Evolutionary conservation across 176 grass and related monocot genomes (phyloP), one percentile per base, ranked within the genome.

Genomic region (Musa itinerans): DNA sequence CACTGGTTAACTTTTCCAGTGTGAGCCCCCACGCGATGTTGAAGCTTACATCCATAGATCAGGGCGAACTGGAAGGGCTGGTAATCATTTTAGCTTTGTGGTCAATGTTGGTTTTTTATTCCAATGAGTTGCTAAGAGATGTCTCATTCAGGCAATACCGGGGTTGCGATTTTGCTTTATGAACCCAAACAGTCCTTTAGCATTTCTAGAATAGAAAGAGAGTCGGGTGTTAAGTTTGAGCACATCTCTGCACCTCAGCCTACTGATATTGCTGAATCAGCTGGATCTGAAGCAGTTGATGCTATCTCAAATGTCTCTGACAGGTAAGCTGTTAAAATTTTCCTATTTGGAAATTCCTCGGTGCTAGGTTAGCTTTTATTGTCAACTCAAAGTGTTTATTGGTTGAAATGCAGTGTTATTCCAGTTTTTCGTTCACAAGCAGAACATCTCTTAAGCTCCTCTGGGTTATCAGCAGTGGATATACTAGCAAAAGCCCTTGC

Each of bases 21-120:
- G 90, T 87, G 95, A 98, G 57, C 90, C 90, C 50, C 95, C 90
- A 71, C 88, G 91, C 61, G 88, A 99, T 84, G 95, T 99, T 81
- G 95, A 99, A 91, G 90, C 90, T 68, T 99, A 99, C 74, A 99
- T 99, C 65, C 95, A 99, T 78, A 82, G 90, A 24, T 99, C 95
- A 52, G 90, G 95, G 20, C 88, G 95, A 69, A 99, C 95, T 79
- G 95, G 95, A 48, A 91, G 95, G 83, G 95, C 95, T 67, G 95
- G 92, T 91, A 77, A 22, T 43, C n/a, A 50, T 70, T 76, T 8
- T 26, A 53, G 3, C 23, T 63, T 24, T 10, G 12, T 79, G 17
- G 24, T 82, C n/a, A 76, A 23, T 54, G 54, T 69, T 59, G 53
- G 73, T 58, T 17, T 25, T 79, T 24, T 48, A 34, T 22, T 64